Conservation (phyloP, 2,329 filamentous ascomycete genomes). For the Diaporthe sp. region DNA sequence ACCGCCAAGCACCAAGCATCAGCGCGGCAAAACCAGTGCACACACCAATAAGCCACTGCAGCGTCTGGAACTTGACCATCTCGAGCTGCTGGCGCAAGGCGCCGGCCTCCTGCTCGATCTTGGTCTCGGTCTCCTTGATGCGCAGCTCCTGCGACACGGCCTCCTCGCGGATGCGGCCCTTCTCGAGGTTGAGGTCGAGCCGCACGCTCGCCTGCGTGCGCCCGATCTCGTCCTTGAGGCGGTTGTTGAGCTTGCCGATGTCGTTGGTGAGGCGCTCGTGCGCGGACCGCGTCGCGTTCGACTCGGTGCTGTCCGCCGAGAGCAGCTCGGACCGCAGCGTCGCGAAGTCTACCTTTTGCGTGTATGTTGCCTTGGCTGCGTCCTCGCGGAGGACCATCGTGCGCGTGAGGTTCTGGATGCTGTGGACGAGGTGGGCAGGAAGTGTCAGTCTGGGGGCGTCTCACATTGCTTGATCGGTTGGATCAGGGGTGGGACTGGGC, state of each 20-base stretch:
- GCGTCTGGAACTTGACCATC: slow-evolving; percentile 95
- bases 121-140: slow-evolving; percentile 98
- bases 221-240: slow-evolving; percentile 92
- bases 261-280: slow-evolving; percentile 96
- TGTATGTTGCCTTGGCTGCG: slow-evolving; percentile 81
- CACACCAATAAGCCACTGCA: slow-evolving; percentile 97
- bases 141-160: slow-evolving; percentile 96
- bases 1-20: slow-evolving; percentile 75
- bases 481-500: slow-evolving; percentile 18
- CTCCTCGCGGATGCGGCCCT: slow-evolving; percentile 95
- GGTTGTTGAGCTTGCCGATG: slow-evolving; percentile 89
- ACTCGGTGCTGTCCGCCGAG: slow-evolving; percentile 90
- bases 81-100: slow-evolving; percentile 91
- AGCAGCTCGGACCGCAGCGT: slow-evolving; percentile 95
- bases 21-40: slow-evolving; percentile 75
- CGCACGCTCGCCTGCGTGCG: slow-evolving; percentile 93
- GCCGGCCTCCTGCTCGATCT: slow-evolving; percentile 97
- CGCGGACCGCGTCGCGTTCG: slow-evolving; percentile 85
- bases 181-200: slow-evolving; percentile 94
- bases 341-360: slow-evolving; percentile 96
- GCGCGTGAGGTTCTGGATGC: slow-evolving; percentile 95
- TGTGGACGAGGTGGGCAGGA: slow-evolving; percentile 44
- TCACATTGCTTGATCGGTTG: not conserved
- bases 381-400: slow-evolving; percentile 99
- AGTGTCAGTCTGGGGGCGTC: not conserved